A percentile compares a stretch with the other conserved stretches of the same genome.
These are phyloP conservation scores for Aspergillus udagawae DNA, from an alignment of 2,329 filamentous ascomycete species.

Conservation along the genomic window DNA sequence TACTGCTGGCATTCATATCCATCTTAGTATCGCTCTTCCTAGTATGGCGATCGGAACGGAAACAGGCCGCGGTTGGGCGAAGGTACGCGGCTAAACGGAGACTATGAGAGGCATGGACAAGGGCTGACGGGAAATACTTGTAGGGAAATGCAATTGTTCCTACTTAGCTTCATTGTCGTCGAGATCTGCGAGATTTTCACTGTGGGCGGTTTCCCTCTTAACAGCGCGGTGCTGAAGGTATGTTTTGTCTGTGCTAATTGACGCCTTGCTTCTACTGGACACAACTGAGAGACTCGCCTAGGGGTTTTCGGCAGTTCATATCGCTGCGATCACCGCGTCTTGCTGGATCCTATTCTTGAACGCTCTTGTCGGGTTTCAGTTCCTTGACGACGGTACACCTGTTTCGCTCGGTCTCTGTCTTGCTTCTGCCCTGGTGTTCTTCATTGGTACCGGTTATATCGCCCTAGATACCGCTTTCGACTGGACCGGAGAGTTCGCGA, in stretches of 20 bases:
- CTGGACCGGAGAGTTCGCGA: conserved; percentile 76
- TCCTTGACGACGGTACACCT: conserved; percentile 88
- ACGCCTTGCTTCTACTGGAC: background rate
- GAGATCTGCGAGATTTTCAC: conserved; percentile 96
- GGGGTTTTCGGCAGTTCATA: conserved; percentile 85
- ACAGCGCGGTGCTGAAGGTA: conserved; percentile 62
- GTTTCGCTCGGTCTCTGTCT: conserved; percentile 74
- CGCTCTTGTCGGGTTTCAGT: conserved; percentile 84
- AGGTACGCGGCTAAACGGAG: conserved; percentile 54
- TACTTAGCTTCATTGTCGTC: conserved; percentile 79
- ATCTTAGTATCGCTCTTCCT: conserved; percentile 66
- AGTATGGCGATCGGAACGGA: conserved; percentile 76
- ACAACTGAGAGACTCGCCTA: conserved; percentile 32
- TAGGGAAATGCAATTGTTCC: conserved; percentile 96
- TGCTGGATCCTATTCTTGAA: conserved; percentile 91
- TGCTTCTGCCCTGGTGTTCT: conserved; percentile 65
- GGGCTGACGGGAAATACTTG: conserved; percentile 11
- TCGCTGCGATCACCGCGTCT: conserved; percentile 83
- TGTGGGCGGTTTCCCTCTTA: conserved; percentile 80
- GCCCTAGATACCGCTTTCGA: conserved; percentile 85
- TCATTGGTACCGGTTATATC: conserved; percentile 92
- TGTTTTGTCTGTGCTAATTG: conserved; percentile 38
- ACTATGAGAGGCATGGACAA: background rate
- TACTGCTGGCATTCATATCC: conserved; percentile 73
- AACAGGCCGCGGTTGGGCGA: conserved; percentile 89